Evolutionary conservation across 164 flowering plant genomes (phyloP).

Genomic region (Santalum album): DNA sequence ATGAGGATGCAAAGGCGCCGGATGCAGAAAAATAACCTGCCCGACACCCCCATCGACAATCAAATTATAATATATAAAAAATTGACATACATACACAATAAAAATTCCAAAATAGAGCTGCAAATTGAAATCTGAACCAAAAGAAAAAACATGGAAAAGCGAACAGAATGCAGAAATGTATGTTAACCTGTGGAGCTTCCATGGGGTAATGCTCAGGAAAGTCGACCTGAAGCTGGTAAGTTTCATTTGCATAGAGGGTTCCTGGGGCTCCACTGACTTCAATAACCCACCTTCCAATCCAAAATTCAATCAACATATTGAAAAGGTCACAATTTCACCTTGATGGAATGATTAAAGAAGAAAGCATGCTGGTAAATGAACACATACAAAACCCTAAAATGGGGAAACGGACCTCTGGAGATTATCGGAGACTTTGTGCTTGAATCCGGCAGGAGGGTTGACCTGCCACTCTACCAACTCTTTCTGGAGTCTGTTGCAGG

Average conservation of each 20-base stretch:
- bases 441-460: constrained; percentile 80
- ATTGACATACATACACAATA: too few relatives aligned
- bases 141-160: not conserved
- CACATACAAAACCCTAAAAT: not conserved
- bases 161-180: not conserved
- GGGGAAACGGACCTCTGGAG: constrained; percentile 53
- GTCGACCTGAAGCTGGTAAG: constrained; percentile 7
- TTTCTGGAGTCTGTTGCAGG: constrained; percentile 74
- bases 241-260: constrained; percentile 3
- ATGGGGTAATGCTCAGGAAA: constrained; percentile 5
- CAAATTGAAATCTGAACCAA: not conserved
- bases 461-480: constrained; percentile 94
- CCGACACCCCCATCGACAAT: too few relatives aligned
- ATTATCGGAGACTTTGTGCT: constrained; percentile 79
- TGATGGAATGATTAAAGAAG: not conserved
- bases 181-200: constrained; percentile 2
- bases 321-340: too few relatives aligned
- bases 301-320: not conserved
- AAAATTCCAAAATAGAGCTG: not conserved
- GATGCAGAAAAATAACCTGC: constrained; percentile 5
- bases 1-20: constrained; percentile 5
- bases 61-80: too few relatives aligned
- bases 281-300: not conserved
- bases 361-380: not conserved
- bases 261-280: constrained; percentile 4